Evolutionary conservation across 2,329 filamentous ascomycete species (phyloP), one percentile per base, ranked within the genome.

Genomic region (Fusarium hostae): DNA sequence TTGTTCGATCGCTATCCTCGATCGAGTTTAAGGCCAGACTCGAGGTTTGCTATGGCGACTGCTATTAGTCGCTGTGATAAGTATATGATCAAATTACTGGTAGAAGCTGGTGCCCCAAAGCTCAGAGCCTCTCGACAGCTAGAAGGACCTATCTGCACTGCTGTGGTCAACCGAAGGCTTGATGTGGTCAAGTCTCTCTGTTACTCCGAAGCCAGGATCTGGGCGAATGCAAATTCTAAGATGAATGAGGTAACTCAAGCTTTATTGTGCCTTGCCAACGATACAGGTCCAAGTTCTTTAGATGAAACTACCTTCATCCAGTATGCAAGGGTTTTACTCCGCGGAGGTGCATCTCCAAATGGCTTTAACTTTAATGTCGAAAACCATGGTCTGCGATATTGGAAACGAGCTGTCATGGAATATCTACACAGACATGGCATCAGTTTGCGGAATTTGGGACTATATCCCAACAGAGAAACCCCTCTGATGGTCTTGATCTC

Each of bases 171-270:
- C 16, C 41, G 22, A 8, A 50, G 63, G 16, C 24, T 41, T 61
- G 65, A 68, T 6, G 39, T 63, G 4, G 28, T 68, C 28, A 40
- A 16, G 15, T 67, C 68, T 32, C 48, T 68, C 8, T 62, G 47
- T 4, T 11, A n/a, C 11, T 68, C 41, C 18, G 63, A 67, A 10
- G 3, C 16, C 3, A 26, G 7, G 1, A 61, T 60, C 2, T 66
- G 63, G 63, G 18, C 10, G 4, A n/a, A 26, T 1, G 10, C n/a
- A 12, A 11, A 16, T 16, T 35, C 54, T 2, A 66, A 66, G 24
- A 3, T 7, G 5, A 22, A 45, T 2, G 63, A 66, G 16, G 32
- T 39, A 4, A 61, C 63, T 13, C 40, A 37, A 16, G 62, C 63
- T 20, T 41, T 66, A 6, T 5, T 66, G 8, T 15, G 32, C 15